Conservation (phyloP, 768 basidiomycete species). For the Clitopilus passeckerianus region DNA sequence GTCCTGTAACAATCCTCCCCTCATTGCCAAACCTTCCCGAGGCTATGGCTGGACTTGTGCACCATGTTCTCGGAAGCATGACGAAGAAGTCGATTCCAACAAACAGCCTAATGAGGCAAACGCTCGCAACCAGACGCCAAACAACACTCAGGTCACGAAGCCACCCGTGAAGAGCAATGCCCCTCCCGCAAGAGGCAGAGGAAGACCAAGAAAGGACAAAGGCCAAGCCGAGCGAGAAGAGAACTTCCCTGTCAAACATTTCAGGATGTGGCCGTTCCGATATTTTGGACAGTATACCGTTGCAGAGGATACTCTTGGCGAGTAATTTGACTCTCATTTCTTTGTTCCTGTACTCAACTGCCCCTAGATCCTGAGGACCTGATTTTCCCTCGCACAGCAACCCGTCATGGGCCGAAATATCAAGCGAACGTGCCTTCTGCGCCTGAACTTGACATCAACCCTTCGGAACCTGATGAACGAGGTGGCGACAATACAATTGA, state of each 20-base stretch:
- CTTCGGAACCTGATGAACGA: slow-evolving; percentile 55
- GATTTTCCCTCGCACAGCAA: slow-evolving; percentile 91
- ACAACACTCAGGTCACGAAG: slow-evolving; percentile 32
- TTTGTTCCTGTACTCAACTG: slow-evolving; percentile 12
- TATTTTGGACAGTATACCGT: slow-evolving; percentile 95
- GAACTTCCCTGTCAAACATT: slow-evolving; percentile 74
- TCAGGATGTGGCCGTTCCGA: slow-evolving; percentile 90
- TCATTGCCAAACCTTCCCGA: slow-evolving; percentile 86
- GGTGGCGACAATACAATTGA: slow-evolving; percentile 73
- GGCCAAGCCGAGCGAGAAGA: slow-evolving; percentile 72
- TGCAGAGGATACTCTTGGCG: slow-evolving; percentile 84
- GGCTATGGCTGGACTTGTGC: slow-evolving; percentile 99
- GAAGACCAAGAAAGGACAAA: slow-evolving; percentile 74
- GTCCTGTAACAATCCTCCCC: slow-evolving; percentile 87
- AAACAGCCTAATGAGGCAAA: slow-evolving; percentile 27
- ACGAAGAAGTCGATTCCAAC: slow-evolving; percentile 78
- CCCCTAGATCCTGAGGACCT: slow-evolving; percentile 87
- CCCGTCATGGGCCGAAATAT: slow-evolving; percentile 84
- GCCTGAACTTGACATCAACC: slow-evolving; percentile 33
- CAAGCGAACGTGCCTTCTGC: slow-evolving; percentile 59
- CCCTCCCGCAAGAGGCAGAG: slow-evolving; percentile 66
- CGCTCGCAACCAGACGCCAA: slow-evolving; percentile 25
- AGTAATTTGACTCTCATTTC: slow-evolving; percentile 3
- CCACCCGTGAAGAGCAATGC: slow-evolving; percentile 64
- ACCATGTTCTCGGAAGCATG: slow-evolving; percentile 84